A percentile compares a stretch with the other conserved stretches of the same genome.
Evolutionary conservation across 1,139 yeast species (phyloP).

Genomic region (Pichia sp.): DNA sequence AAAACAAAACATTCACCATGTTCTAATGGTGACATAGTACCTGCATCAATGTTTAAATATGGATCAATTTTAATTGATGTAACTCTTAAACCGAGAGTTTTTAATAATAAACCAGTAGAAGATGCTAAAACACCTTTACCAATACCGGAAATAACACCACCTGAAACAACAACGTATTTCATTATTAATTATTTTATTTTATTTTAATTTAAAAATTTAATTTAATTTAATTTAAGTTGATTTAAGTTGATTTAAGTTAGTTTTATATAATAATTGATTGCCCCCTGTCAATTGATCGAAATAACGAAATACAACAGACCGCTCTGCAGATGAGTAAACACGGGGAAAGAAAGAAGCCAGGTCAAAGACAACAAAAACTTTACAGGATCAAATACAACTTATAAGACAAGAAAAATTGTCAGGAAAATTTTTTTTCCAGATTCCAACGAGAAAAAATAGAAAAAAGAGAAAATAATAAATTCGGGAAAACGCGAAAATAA

Average conservation of each 20-base stretch:
- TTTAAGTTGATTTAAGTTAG: no score
- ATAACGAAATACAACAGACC: neutral
- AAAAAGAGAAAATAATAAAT: neutral
- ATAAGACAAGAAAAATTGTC: neutral
- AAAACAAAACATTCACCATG: conserved; percentile 98
- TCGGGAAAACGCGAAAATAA: neutral
- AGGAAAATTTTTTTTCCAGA: neutral
- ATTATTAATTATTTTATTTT: conserved; percentile 32
- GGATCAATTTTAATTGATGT: conserved; percentile 98
- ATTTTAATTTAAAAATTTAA: neutral
- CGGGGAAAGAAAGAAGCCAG: conserved; percentile 15
- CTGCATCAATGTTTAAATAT: conserved; percentile 98
- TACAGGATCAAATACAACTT: neutral
- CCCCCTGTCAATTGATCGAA: neutral
- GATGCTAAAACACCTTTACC: conserved; percentile 98
- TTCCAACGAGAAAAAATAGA: no score
- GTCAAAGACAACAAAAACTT: conserved; percentile 4
- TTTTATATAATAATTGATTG: neutral
- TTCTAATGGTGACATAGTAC: conserved; percentile 98
- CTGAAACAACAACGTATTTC: conserved; percentile 99
- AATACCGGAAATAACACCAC: conserved; percentile 98
- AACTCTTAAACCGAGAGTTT: conserved; percentile 89
- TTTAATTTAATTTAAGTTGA: no score
- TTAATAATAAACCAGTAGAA: conserved; percentile 89
- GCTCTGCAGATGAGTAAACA: neutral